Base-by-base conservation (phyloP, 1,284 basidiomycete species). In the Ustilago cynodontis region DNA sequence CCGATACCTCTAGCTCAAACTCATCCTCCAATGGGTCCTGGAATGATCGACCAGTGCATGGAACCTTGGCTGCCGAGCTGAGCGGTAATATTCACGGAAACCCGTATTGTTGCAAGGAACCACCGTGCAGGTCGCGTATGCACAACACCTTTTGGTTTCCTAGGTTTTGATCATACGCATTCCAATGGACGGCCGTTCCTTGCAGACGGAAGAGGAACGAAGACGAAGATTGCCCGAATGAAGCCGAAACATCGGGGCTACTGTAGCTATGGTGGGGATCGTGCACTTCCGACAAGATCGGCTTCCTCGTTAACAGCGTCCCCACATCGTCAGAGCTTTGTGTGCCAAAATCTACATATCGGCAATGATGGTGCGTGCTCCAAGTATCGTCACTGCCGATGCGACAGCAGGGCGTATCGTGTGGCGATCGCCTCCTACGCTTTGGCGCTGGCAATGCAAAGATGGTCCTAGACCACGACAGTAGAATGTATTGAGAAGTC, bases 151-250 rank as follows among this genome's bases (percentile, higher is more conserved):
- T 45, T 20, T 22, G 20, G 43, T 11, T 45, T 22, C 43, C 22
- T 45, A 13, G 22, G n/a, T 4, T 45, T n/a, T 45, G 43, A 16
- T 20, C 43, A n/a, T n/a, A 45, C n/a, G n/a, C 43, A 45, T 45
- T 45, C 43, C 43, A 45, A 22, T 20, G 43, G 43, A 45, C 43
- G 43, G 43, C 43, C 43, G 43, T 45, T 45, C 43, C 43, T 45
- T 45, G n/a, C 43, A 45, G 43, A 45, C 22, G 18, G n/a, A 33
- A 33, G 35, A 13, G 3, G 7, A 33, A 33, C 31, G 31, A 14
- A 14, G n/a, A 20, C n/a, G n/a, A 20, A 41, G 13, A 45, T 45
- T 8, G 43, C 22, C 43, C 43, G 43, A 45, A 22, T 45, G 22
- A 45, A 22, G 43, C 43, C 43, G 43, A 22, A 3, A 20, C 18